These are phyloP conservation scores for Xylona heveae DNA, from an alignment of 495 filamentous ascomycete genomes.

Conservation along the genomic window DNA sequence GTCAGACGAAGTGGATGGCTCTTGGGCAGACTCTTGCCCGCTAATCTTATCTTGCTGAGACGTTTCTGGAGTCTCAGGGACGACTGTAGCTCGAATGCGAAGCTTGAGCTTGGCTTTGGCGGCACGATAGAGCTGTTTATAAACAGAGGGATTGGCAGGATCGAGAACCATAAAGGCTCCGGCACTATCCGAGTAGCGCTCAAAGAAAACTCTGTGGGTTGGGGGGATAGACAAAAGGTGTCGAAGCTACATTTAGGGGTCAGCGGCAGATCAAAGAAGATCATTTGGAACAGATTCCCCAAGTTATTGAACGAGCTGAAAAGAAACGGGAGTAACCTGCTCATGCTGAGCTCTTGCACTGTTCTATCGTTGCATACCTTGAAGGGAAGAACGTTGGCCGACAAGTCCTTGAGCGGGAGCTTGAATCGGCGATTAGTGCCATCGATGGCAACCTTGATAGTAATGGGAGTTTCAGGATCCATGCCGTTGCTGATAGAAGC, in stretches of 20 bases:
- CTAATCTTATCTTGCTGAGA: no score
- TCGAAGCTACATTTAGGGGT: constrained; percentile 41
- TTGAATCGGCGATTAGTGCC: constrained; percentile 65
- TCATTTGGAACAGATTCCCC: background rate
- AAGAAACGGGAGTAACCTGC: no score
- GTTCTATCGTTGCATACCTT: constrained; percentile 47
- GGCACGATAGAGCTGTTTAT: constrained; percentile 92
- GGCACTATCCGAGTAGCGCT: constrained; percentile 93
- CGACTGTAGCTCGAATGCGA: constrained; percentile 53
- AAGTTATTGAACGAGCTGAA: constrained; percentile 8
- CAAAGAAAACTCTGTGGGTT: constrained; percentile 49
- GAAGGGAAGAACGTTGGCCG: constrained; percentile 46
- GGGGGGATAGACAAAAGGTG: constrained; percentile 45
- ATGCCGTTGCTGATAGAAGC: constrained; percentile 25
- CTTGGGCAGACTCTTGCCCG: no score
- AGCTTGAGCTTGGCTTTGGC: constrained; percentile 98
- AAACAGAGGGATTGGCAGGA: constrained; percentile 53
- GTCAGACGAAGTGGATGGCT: no score
- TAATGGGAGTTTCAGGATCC: constrained; percentile 55
- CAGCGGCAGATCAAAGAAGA: background rate
- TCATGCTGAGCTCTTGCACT: no score
- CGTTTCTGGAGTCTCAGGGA: no score
- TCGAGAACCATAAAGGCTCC: constrained; percentile 61
- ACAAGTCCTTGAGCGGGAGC: constrained; percentile 72
- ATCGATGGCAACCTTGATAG: constrained; percentile 63